A percentile compares a stretch with the other conserved stretches of the same genome.
phyloP scores from a whole-genome alignment of 495 filamentous ascomycete species.

The Aspergillus steynii region DNA sequence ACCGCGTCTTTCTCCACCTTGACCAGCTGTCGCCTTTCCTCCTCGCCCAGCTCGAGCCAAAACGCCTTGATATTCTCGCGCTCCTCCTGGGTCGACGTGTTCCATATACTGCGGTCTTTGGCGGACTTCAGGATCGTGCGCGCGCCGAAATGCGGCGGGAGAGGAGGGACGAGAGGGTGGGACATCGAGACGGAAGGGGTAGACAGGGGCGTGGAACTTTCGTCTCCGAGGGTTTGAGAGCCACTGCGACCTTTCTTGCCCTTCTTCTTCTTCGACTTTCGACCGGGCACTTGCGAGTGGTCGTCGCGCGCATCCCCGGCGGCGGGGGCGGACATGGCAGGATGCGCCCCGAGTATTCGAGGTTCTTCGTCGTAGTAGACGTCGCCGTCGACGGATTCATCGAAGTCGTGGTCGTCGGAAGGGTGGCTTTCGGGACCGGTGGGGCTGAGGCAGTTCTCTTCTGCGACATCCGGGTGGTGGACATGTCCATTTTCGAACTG shows the following conservation, averaged over 20 bases:
- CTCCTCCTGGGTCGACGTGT: slow-evolving; percentile 89
- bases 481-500: slow-evolving; percentile 27
- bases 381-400: slow-evolving; percentile 22
- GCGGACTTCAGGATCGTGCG: slow-evolving; percentile 30
- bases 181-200: slow-evolving; percentile 42
- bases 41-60: slow-evolving; percentile 94
- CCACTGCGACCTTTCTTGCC: slow-evolving; percentile 38
- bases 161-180: slow-evolving; percentile 42
- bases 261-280: slow-evolving; percentile 53
- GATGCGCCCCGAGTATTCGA: slow-evolving; percentile 9
- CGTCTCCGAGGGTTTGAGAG: slow-evolving; percentile 37
- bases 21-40: slow-evolving; percentile 88
- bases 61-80: slow-evolving; percentile 97
- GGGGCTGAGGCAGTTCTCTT: slow-evolving; percentile 21
- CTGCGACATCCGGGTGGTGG: slow-evolving; percentile 24
- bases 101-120: slow-evolving; percentile 89
- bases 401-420: slow-evolving; percentile 34
- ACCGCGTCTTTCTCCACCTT: slow-evolving; percentile 99
- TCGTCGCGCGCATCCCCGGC: slow-evolving; percentile 20
- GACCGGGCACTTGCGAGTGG: slow-evolving; percentile 16
- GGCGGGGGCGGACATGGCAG: slow-evolving; percentile 8
- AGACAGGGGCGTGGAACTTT: slow-evolving; percentile 44
- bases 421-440: slow-evolving; percentile 22
- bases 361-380: slow-evolving; percentile 22
- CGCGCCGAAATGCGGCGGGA: slow-evolving; percentile 29